Evolutionary conservation across 148 eudicot genomes (phyloP).

Genomic region (Fagopyrum tataricum): DNA sequence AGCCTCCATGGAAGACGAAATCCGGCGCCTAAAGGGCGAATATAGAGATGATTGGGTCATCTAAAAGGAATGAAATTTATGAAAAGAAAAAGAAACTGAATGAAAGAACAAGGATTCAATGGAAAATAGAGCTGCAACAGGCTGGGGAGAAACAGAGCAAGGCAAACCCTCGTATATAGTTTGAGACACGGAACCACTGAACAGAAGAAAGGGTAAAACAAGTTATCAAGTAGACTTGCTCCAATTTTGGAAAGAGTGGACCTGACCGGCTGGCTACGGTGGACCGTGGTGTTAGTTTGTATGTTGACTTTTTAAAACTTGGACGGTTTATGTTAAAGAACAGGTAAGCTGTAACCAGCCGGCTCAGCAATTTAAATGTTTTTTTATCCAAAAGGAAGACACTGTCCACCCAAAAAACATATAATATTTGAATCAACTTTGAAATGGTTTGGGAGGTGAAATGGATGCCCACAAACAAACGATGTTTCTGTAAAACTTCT

Average conservation of each 20-base stretch:
- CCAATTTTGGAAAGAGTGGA: not conserved
- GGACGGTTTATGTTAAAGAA: not conserved
- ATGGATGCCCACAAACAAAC: not conserved
- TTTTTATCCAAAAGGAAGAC: not conserved
- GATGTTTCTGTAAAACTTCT: not conserved
- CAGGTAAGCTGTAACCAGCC: constrained; percentile 3
- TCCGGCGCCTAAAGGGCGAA: constrained; percentile 60
- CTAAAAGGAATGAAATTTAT: no score
- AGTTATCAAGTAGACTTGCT: not conserved
- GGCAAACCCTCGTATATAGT: not conserved
- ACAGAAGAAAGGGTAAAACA: not conserved
- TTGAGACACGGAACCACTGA: not conserved
- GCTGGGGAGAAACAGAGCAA: not conserved
- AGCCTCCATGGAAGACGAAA: constrained; percentile 71
- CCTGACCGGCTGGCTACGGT: not conserved
- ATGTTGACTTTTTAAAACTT: not conserved
- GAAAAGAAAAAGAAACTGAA: not conserved
- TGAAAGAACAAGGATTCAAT: not conserved
- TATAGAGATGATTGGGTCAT: constrained; percentile 64
- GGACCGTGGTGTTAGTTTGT: not conserved
- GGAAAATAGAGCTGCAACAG: not conserved
- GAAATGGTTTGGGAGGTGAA: not conserved
- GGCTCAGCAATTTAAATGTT: not conserved
- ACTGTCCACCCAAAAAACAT: not conserved
- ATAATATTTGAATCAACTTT: not conserved